Evolutionary conservation across 331 rosid genomes (phyloP), one percentile per base, ranked within the genome.

Genomic region (Spiraea crenata): DNA sequence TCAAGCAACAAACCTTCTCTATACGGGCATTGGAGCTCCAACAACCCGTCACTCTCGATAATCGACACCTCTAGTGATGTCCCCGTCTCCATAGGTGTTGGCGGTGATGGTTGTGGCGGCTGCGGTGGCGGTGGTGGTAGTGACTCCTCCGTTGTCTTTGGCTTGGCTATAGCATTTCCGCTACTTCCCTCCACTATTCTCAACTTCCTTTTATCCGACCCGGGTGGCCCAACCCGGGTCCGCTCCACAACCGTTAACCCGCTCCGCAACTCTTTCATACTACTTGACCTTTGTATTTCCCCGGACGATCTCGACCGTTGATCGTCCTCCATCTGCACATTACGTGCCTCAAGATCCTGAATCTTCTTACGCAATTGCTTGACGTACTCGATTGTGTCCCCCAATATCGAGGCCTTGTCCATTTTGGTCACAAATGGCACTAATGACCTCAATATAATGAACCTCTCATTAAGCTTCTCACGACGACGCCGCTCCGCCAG

Each of bases 381-480:
- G 44, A 95, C 76, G 38, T 95, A 95, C 76, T 95, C 97, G 19
- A 95, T 89, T 1, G 99, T 89, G 74, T 95, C 99, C 0, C 97
- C 99, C 44, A 95, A 31, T 45, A 95, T 91, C 0, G 99, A 95
- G 3, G 97, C 96, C 61, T 95, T 87, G 84, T 95, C 99, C 97
- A 91, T 95, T 74, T 89, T 95, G 14, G 99, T 95, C 25, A 89
- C 91, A 45, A 95, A 95, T 0, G 99, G 99, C 2, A 95, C 96
- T 0, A 91, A 72, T 0, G 99, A 95, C 69, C 99, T 80, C 1
- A 95, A 56, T 3, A 95, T 87, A 39, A 95, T 82, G 81, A 95
- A 91, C 79, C 92, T 80, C 77, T 95, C 93, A 61, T 95, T 89
- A 3, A 95, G 93, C 73, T 83, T 86, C 83, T 91, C 97, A 1